Conservation (phyloP, 2,329 filamentous ascomycete species). For the Colletotrichum sp. region DNA sequence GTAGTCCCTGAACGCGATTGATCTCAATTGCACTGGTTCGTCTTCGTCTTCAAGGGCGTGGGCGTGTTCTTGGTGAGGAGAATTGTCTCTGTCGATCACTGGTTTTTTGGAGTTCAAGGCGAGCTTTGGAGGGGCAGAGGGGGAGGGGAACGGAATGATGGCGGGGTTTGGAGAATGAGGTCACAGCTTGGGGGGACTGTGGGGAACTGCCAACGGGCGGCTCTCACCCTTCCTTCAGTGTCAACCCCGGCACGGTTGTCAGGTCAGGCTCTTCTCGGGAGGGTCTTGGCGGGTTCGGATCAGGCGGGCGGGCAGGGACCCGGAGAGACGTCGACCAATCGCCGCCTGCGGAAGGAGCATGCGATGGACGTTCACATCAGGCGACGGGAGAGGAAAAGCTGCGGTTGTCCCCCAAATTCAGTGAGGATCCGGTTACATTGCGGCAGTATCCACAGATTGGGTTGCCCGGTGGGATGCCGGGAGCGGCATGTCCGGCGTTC, state of each 20-base stretch:
- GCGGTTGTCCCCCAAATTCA: not conserved
- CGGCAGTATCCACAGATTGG: not conserved
- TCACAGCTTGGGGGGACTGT: conserved; percentile 3
- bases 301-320: not conserved
- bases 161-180: conserved; percentile 12
- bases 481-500: not conserved
- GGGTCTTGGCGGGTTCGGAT: not conserved
- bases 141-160: not conserved
- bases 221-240: not conserved
- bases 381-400: not conserved
- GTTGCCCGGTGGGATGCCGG: not conserved
- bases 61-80: not conserved
- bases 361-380: not conserved
- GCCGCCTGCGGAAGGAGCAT: not conserved
- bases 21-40: not conserved
- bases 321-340: not conserved
- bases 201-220: not conserved
- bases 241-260: not conserved
- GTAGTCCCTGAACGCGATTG: not conserved
- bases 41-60: not conserved
- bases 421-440: not conserved
- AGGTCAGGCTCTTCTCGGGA: not conserved
- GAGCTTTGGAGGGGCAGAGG: not conserved
- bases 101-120: not conserved
- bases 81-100: not conserved